Evolutionary conservation across 73 alveolate genomes (phyloP), one percentile per base, ranked within the genome.

Genomic region (Symbiodinium natans): DNA sequence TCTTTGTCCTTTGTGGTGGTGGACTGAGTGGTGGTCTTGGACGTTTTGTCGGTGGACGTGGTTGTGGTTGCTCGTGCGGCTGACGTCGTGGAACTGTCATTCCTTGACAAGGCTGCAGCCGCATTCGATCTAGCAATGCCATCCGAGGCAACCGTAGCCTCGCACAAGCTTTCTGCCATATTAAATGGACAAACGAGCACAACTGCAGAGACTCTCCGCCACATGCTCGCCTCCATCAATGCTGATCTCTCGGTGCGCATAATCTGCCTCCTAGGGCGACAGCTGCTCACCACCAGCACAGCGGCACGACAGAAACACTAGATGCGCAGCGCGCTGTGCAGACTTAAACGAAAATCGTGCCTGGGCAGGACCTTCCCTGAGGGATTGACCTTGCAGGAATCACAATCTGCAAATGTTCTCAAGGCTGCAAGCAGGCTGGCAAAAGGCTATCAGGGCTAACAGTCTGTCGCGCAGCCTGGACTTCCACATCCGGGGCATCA

Each of bases 181-280:
- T n/a, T n/a, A n/a, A n/a, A n/a, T n/a, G n/a, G n/a, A n/a, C n/a
- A n/a, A n/a, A n/a, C n/a, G n/a, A n/a, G n/a, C n/a, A n/a, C n/a
- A n/a, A n/a, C n/a, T n/a, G n/a, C n/a, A n/a, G n/a, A n/a, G n/a
- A n/a, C n/a, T n/a, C n/a, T n/a, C n/a, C n/a, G n/a, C n/a, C n/a
- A 63, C 1, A 25, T 9, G 31, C 59, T 13, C 59, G 36, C 80
- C 80, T 63, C 80, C 80, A 63, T 63, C 40, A 63, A 17, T 9
- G 80, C 80, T 63, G 80, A 27, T 63, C 80, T 63, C 17, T 63
- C 80, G 7, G 80, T 63, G 21, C 80, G 80, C 80, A 63, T 63
- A n/a, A 63, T 63, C 1, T 63, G 80, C 27, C 80, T 63, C 80
- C 80, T 63, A 5, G n/a, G n/a, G n/a, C n/a, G n/a, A n/a, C n/a